Evolutionary conservation across 1,284 basidiomycete genomes (phyloP).

Genomic region (Ceratobasidium sp.): DNA sequence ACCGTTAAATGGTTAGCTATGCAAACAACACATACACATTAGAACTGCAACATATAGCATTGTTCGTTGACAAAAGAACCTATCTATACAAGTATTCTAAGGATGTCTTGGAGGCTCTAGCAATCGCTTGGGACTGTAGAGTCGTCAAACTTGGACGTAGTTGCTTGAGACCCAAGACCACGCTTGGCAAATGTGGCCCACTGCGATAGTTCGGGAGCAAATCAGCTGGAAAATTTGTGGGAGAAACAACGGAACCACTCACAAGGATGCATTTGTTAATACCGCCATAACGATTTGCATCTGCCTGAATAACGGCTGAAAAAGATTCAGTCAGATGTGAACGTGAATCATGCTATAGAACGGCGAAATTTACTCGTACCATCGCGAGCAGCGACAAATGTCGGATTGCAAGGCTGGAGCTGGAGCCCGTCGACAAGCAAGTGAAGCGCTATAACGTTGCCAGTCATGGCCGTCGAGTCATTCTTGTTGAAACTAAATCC

Average conservation of each 20-base stretch:
- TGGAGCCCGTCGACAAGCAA: slow-evolving; percentile 38
- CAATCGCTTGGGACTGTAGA: slow-evolving; percentile 38
- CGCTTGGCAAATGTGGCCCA: slow-evolving; percentile 43
- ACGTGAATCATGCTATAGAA: background rate
- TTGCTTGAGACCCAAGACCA: slow-evolving; percentile 39
- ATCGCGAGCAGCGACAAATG: slow-evolving; percentile 39
- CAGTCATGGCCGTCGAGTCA: slow-evolving; percentile 24
- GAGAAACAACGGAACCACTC: background rate
- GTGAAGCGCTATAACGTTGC: slow-evolving; percentile 43
- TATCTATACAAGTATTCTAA: no score
- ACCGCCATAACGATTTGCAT: slow-evolving; percentile 44
- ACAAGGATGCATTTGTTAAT: slow-evolving; percentile 44
- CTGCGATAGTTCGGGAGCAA: background rate
- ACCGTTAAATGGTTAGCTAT: no score
- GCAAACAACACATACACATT: no score
- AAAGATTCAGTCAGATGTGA: background rate
- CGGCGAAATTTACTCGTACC: slow-evolving; percentile 7
- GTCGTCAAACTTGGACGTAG: slow-evolving; percentile 33
- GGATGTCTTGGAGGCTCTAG: no score
- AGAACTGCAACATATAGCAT: no score
- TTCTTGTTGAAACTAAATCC: slow-evolving; percentile 36
- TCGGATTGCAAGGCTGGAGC: slow-evolving; percentile 45
- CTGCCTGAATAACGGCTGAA: slow-evolving; percentile 42
- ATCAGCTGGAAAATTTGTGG: background rate
- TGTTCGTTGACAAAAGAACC: no score